Conservation (phyloP, 495 filamentous ascomycete species). For the Xylona heveae region DNA sequence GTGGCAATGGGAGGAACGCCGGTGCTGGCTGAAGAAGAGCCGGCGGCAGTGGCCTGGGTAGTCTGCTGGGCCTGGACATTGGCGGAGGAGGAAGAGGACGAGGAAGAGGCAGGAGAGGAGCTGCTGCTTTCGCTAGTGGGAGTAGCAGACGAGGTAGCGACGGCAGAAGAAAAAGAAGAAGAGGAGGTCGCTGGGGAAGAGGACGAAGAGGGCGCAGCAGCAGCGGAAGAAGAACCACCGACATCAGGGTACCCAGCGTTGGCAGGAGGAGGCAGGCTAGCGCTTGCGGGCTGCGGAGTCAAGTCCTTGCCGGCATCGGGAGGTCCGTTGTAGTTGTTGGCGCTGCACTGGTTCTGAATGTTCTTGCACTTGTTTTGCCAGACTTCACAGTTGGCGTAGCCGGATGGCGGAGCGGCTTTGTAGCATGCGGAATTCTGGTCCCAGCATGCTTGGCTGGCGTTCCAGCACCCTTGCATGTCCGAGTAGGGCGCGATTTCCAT, state of each 20-base stretch:
- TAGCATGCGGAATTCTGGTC: constrained; percentile 34
- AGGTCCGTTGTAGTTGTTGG: constrained; percentile 30
- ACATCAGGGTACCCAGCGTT: no score
- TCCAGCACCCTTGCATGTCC: constrained; percentile 35
- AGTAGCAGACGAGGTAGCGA: neutral
- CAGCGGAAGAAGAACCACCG: no score
- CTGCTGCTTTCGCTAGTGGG: neutral
- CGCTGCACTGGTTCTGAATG: constrained; percentile 25
- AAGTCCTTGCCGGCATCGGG: constrained; percentile 29
- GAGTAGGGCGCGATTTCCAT: constrained; percentile 31
- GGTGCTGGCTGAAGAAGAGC: no score
- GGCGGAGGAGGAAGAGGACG: neutral
- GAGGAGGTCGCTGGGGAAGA: no score
- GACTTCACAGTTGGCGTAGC: constrained; percentile 28
- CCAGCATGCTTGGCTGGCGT: constrained; percentile 25
- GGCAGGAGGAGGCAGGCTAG: neutral
- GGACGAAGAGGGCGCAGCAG: no score
- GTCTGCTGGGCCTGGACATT: no score
- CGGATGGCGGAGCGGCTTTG: constrained; percentile 30
- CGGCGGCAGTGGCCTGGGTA: no score
- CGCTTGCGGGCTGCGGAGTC: constrained; percentile 10
- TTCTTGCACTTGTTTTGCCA: constrained; percentile 38
- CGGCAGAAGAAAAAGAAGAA: no score
- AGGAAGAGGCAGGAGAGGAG: neutral
- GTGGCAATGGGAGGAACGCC: no score